phyloP scores from a whole-genome alignment of 306 rosid genomes.

The Psophocarpus tetragonolobus region DNA sequence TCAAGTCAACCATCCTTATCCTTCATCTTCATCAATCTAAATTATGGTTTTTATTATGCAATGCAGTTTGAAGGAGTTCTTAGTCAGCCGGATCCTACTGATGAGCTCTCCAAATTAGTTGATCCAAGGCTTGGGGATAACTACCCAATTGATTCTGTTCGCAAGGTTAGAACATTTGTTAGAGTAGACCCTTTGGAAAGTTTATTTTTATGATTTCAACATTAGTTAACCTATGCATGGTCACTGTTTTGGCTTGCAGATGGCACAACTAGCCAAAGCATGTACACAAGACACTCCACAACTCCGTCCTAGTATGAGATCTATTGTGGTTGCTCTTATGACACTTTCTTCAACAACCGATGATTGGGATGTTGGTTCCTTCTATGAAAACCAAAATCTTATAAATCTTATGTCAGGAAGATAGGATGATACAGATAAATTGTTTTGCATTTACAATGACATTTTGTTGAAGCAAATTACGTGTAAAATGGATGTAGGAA shows the following conservation, averaged over 20 bases:
- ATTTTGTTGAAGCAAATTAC: slow-evolving; percentile 2
- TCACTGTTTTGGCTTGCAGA: slow-evolving; percentile 54
- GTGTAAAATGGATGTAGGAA: slow-evolving; percentile 20
- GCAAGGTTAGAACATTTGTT: slow-evolving; percentile 62
- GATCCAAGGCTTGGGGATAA: slow-evolving; percentile 83
- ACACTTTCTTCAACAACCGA: slow-evolving; percentile 80
- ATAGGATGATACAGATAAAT: slow-evolving; percentile 40
- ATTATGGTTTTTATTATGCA: neutral
- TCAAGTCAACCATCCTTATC: neutral
- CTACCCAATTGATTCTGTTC: slow-evolving; percentile 78
- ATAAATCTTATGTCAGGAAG: slow-evolving; percentile 90
- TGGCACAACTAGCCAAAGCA: slow-evolving; percentile 82
- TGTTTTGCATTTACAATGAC: neutral
- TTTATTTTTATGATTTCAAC: slow-evolving; percentile 4
- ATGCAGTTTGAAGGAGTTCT: slow-evolving; percentile 82
- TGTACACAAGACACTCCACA: slow-evolving; percentile 85
- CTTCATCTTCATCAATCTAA: slow-evolving; percentile 8
- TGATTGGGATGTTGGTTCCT: slow-evolving; percentile 85
- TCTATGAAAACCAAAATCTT: slow-evolving; percentile 71
- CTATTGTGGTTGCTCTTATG: slow-evolving; percentile 93
- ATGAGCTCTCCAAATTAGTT: slow-evolving; percentile 65
- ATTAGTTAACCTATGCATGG: neutral
- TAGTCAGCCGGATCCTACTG: slow-evolving; percentile 60
- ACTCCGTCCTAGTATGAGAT: slow-evolving; percentile 92
- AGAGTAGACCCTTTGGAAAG: neutral